Percentiles rank a stretch among this genome's conserved stretches.
Evolutionary conservation across 2,329 filamentous ascomycete genomes (phyloP).

Genomic region (Colletotrichum acutatum): DNA sequence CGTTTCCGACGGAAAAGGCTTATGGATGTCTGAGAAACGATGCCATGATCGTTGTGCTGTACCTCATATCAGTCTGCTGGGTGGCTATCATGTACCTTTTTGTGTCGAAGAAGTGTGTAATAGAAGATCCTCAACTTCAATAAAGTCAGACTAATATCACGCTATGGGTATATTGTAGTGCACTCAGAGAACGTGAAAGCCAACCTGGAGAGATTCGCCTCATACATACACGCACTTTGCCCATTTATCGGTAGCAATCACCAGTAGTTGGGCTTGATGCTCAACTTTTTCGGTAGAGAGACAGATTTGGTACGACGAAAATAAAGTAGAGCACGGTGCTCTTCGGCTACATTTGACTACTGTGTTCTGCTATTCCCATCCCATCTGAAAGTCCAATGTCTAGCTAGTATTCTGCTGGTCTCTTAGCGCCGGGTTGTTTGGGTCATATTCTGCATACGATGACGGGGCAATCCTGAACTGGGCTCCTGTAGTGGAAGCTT

Average conservation of each 20-base stretch:
- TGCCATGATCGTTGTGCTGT: background rate
- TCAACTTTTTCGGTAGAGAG: background rate
- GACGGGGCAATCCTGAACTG: background rate
- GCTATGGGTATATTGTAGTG: background rate
- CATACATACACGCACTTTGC: background rate
- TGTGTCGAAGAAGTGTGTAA: constrained; percentile 13
- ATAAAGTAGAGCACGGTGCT: background rate
- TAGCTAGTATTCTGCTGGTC: background rate
- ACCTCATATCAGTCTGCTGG: background rate
- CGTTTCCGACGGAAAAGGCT: constrained; percentile 6
- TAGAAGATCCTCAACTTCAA: constrained; percentile 20
- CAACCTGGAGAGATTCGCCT: background rate
- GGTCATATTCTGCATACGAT: constrained; percentile 56
- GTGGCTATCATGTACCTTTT: constrained; percentile 9
- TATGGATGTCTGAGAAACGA: constrained; percentile 2
- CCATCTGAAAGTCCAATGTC: background rate
- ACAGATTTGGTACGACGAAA: background rate
- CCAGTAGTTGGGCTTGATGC: background rate
- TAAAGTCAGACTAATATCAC: background rate
- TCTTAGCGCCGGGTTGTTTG: constrained; percentile 42
- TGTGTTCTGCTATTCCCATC: background rate
- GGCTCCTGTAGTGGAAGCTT: background rate
- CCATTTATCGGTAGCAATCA: background rate
- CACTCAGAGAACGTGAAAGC: background rate
- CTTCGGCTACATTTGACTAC: background rate